A percentile compares a stretch with the other conserved stretches of the same genome.
phyloP scores from a whole-genome alignment of 2,329 filamentous ascomycete species.

The Aureobasidium uvarum region DNA sequence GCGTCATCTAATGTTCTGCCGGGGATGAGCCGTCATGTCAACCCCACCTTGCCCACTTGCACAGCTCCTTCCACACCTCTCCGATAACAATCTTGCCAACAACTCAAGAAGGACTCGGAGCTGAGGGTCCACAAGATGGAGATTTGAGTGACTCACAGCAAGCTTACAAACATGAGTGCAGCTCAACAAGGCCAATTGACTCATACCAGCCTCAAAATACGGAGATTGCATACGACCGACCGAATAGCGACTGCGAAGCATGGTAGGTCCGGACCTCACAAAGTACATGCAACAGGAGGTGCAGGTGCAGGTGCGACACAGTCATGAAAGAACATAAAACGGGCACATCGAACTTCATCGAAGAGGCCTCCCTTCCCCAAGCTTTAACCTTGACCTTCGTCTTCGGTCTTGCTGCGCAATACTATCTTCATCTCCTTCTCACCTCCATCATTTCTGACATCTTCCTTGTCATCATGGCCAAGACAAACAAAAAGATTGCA shows the following conservation, averaged over 20 bases:
- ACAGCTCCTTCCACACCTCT: not conserved
- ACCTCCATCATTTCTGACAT: no score
- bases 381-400: not conserved
- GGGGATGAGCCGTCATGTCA: not conserved
- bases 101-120: no score
- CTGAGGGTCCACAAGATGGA: no score
- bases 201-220: no score
- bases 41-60: not conserved
- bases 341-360: no score
- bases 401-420: not conserved
- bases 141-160: no score
- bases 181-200: no score
- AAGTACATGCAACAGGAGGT: no score
- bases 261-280: not conserved
- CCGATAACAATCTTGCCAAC: not conserved
- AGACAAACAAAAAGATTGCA: constrained; percentile 33
- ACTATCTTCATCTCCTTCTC: not conserved
- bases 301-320: no score
- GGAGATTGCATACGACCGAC: no score
- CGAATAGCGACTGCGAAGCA: not conserved
- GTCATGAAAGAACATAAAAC: not conserved
- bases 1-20: not conserved
- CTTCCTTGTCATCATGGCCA: not conserved
- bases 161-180: no score
- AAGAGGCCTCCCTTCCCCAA: no score